Percentiles rank a stretch among this genome's conserved stretches.
Evolutionary conservation across 176 grass and related monocot genomes (phyloP).

Genomic region (Dendrocalamus sinicus): DNA sequence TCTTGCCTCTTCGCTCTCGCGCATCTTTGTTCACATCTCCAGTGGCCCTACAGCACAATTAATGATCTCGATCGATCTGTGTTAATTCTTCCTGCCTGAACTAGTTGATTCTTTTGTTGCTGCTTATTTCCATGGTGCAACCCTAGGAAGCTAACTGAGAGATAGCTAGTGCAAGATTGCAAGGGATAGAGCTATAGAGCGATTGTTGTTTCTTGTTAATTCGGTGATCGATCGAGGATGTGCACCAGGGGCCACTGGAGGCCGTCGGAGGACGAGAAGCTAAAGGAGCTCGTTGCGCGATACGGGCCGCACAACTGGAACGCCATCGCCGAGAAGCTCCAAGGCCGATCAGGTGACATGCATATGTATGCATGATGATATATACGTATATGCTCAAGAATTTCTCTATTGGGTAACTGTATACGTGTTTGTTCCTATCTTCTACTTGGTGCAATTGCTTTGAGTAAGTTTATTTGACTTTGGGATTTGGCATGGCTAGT

Average conservation of each 20-base stretch:
- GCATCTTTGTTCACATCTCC: conserved; percentile 32
- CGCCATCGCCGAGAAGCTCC: conserved; percentile 89
- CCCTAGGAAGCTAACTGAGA: conserved; percentile 9
- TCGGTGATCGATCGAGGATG: conserved; percentile 50
- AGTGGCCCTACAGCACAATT: conserved; percentile 10
- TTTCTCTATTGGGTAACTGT: not conserved
- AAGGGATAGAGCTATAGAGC: conserved; percentile 33
- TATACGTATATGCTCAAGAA: not conserved
- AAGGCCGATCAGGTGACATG: conserved; percentile 90
- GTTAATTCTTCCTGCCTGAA: conserved; percentile 8
- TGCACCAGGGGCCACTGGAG: conserved; percentile 96
- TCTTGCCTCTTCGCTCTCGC: conserved; percentile 31
- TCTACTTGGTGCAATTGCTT: not conserved
- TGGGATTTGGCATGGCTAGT: conserved; percentile 30
- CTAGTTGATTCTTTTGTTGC: conserved; percentile 17
- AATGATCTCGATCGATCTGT: conserved; percentile 30
- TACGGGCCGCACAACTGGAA: conserved; percentile 97
- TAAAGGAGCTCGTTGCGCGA: conserved; percentile 73
- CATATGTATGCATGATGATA: not conserved
- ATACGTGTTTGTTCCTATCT: not conserved
- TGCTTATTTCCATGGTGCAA: conserved; percentile 43
- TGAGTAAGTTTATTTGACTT: conserved; percentile 43
- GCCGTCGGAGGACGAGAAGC: conserved; percentile 83
- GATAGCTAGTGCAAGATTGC: conserved; percentile 6
- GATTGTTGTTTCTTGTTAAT: not conserved